These are phyloP conservation scores for Penicillium polonicum DNA, from an alignment of 2,329 filamentous ascomycete species.

Conservation along the genomic window DNA sequence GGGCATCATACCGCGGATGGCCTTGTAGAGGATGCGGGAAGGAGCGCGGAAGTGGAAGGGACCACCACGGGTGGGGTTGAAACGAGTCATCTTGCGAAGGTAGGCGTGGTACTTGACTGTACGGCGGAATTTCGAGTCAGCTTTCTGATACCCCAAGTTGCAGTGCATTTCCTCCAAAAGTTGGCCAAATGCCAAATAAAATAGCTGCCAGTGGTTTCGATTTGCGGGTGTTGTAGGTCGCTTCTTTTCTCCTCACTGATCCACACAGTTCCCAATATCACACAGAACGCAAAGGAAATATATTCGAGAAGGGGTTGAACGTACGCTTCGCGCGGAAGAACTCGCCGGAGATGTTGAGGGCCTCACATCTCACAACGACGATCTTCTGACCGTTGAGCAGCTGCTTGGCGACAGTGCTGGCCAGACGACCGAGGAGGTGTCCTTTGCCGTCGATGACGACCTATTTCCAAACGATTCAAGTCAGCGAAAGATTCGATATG, in stretches of 20 bases:
- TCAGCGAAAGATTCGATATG: conserved; percentile 36
- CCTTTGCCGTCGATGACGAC: conserved; percentile 99
- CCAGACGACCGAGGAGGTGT: conserved; percentile 98
- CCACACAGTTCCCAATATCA: conserved; percentile 4
- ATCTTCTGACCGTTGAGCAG: conserved; percentile 99
- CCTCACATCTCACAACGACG: conserved; percentile 97
- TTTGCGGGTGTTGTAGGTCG: conserved; percentile 2
- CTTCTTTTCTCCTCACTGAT: conserved; percentile 9
- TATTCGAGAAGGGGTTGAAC: conserved; percentile 50
- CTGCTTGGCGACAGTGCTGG: conserved; percentile 98
- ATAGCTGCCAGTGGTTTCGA: conserved; percentile 1
- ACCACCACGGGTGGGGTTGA: conserved; percentile 98
- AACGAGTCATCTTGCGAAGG: conserved; percentile 99
- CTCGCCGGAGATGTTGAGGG: conserved; percentile 99
- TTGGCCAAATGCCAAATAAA: background rate
- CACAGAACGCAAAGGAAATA: conserved; percentile 16
- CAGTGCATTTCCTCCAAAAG: conserved; percentile 1
- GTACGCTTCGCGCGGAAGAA: conserved; percentile 99
- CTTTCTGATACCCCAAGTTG: conserved; percentile 12
- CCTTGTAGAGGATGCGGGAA: conserved; percentile 99
- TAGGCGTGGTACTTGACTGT: conserved; percentile 99
- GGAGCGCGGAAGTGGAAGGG: conserved; percentile 99
- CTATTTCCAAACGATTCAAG: conserved; percentile 54
- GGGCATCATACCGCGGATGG: conserved; percentile 99
- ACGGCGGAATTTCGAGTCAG: conserved; percentile 49